Evolutionary conservation across 2,329 filamentous ascomycete species (phyloP), one percentile per base, ranked within the genome.

Genomic region (Hymenoscyphus infarciens): DNA sequence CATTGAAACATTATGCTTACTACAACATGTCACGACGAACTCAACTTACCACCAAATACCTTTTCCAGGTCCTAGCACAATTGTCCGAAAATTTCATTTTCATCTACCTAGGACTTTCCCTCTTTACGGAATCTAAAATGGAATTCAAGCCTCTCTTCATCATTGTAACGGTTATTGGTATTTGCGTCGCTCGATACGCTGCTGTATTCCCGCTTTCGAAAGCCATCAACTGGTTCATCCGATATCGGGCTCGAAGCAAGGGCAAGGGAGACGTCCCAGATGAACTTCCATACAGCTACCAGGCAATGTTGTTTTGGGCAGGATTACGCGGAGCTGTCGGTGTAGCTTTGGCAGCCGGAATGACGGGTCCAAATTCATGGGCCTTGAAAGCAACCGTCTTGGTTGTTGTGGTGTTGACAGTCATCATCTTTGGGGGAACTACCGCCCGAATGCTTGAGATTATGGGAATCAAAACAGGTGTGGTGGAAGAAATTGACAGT

Each of bases 291-390:
- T 96, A 92, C 74, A 92, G 91, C 70, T 97, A 98, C 77, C 95
- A 98, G 77, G 92, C 90, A n/a, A 98, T 99, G 95, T 85, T 99
- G n/a, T 99, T 96, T 79, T 99, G 95, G 95, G 95, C 95, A 16
- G 95, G 95, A 29, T 82, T 99, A 33, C 91, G 95, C 66, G 95
- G 95, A 71, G 95, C 95, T 56, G 95, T 99, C 70, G 95, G 95
- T 62, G 95, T 99, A 39, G 95, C 95, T 1, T 82, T 99, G 56
- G 95, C 95, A 35, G 94, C 94, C 25, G 89, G 96, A 29, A 83
- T 99, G 56, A 88, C 86, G 0, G 95, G 93, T 55, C 86, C 87
- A 60, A 95, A 96, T 73, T 87, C 87, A 0, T 89, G 88, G 63
- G 91, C 92, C 0, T 82, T 99, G 39, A 89, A 92, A 70, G 95